Evolutionary conservation across 306 rosid genomes (phyloP), one percentile per base, ranked within the genome.

Genomic region (Prunus kanzakura): DNA sequence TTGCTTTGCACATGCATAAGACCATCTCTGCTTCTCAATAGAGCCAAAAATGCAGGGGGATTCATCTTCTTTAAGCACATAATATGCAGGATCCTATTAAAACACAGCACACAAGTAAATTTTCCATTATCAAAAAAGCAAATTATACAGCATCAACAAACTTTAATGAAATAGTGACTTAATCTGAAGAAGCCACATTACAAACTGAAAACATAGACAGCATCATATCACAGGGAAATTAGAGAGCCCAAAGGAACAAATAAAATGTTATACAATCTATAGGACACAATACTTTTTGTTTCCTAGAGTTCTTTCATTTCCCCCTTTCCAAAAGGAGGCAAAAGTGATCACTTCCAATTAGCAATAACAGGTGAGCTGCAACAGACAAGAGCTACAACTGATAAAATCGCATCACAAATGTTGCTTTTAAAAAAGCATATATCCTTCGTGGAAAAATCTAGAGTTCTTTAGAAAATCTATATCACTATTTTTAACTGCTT

Each of bases 11-110:
- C 97, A 93, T 7, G 98, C 97, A 82, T 93, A 93, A 0, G 98
- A 93, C 98, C 98, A 93, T 72, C 98, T 87, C 74, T 93, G 97
- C 90, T 93, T 93, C 71, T 93, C 98, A 79, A 93, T 87, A 45
- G 98, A 9, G 62, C 98, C 98, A 83, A 93, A 93, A 64, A 93
- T 93, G 82, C 98, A 93, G 25, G 98, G 98, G 68, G 98, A 89
- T 11, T 73, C 67, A 76, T 93, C 91, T 84, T 93, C 98, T 68
- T 87, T 88, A 58, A 93, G 93, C 68, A 93, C 84, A 76, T 84
- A 93, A 79, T 93, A 93, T 16, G 77, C 89, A 68, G 96, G 96
- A 86, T 93, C 97, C 98, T 93, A 73, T 18, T 57, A 75, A 20
- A 65, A 71, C 41, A 82, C 2, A 64, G 62, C 16, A 77, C 66